Conservation (phyloP, 139 green algal species). For the Nannochloris sp. region DNA sequence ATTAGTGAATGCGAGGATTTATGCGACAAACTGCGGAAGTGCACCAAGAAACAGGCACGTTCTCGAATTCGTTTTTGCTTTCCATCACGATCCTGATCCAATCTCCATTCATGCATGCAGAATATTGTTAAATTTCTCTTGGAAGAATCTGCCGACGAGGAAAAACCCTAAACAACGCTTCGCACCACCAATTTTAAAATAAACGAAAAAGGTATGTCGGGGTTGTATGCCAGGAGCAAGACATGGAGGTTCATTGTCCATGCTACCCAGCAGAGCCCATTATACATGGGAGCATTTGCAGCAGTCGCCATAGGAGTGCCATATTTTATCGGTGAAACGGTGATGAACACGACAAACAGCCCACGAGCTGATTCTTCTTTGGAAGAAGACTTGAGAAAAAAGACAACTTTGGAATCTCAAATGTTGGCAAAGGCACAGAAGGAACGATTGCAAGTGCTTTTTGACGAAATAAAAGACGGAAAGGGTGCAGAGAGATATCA, state of each 20-base stretch:
- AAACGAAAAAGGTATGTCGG: background rate
- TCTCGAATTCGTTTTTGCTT: no score
- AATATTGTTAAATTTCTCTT: background rate
- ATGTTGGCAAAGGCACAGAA: conserved; percentile 40
- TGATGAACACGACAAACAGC: conserved; percentile 17
- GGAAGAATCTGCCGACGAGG: background rate
- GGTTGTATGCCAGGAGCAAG: background rate
- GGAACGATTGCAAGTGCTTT: conserved; percentile 42
- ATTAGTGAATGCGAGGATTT: conserved; percentile 2
- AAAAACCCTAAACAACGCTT: background rate
- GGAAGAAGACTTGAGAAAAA: conserved; percentile 18
- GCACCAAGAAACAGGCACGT: conserved; percentile 8
- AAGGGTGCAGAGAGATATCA: conserved; percentile 30
- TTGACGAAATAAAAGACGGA: conserved; percentile 33
- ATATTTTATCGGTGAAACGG: conserved; percentile 5
- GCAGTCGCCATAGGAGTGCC: background rate
- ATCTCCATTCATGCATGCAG: background rate
- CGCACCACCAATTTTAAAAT: background rate
- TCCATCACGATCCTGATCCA: background rate
- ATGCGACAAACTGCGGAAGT: background rate
- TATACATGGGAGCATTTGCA: conserved; percentile 9
- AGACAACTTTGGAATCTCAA: conserved; percentile 15
- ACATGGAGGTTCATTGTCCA: conserved; percentile 1
- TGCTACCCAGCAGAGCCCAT: background rate
- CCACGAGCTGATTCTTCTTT: conserved; percentile 11